Evolutionary conservation across 495 filamentous ascomycete genomes (phyloP), one percentile per base, ranked within the genome.

Genomic region (Cercophora scortea): DNA sequence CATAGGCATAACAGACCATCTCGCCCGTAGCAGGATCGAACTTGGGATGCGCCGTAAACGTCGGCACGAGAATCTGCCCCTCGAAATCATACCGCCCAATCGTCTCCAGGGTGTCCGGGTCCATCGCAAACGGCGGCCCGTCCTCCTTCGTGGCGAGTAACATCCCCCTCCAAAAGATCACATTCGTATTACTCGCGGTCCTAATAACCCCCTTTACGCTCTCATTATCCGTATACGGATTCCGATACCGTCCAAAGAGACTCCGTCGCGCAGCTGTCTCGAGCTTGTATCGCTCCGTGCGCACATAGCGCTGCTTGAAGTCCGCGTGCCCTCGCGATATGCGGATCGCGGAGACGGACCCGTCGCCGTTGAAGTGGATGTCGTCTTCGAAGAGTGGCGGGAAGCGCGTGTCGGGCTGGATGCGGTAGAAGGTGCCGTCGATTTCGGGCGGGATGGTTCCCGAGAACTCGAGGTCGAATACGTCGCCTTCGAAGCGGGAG

Each of bases 31-130:
- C 65, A 1, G 80, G 81, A 52, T 82, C 80, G 45, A 81, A 66
- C 58, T 84, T 84, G 0, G 81, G 81, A 54, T 84, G 81, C 1
- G 81, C 81, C 0, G 79, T 80, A 52, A 84, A 82, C 0, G 78
- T 82, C 7, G 74, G 66, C 11, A 64, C 66, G 0, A 59, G 55
- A 11, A 82, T 63, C 62, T 83, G 80, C 3, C 80, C 80, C 46
- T 80, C 79, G 43, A 82, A 84, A 49, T 77, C 71, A 55, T 79
- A 75, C 4, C 69, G 55, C 0, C 78, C 77, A 43, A 72, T 70
- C 1, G 79, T 83, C 56, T 80, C 78, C 2, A 83, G 62, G 2
- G 77, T 80, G 3, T 64, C 59, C 1, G 79, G 79, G 49, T 83
- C 74, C 72, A 83, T 68, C 0, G 77, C 75, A 54, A 73, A 82